These are phyloP conservation scores for Biscogniauxia mediterranea DNA, from an alignment of 2,329 filamentous ascomycete species.

Conservation along the genomic window DNA sequence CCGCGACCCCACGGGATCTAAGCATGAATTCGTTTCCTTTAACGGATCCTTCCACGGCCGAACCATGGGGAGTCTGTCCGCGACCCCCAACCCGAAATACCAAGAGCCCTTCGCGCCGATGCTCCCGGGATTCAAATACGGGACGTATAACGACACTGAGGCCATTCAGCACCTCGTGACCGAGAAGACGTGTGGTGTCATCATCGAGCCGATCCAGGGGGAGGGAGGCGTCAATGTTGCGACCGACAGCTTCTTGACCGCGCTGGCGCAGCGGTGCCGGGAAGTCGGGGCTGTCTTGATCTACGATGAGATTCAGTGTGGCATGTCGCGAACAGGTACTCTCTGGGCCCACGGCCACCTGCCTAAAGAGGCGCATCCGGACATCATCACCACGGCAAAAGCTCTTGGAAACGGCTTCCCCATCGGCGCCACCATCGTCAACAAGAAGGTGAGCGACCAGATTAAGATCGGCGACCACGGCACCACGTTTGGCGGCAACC, in stretches of 20 bases:
- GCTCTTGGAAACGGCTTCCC: slow-evolving; percentile 96
- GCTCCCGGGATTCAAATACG: slow-evolving; percentile 89
- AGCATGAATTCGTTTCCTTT: slow-evolving; percentile 88
- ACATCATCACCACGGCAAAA: slow-evolving; percentile 92
- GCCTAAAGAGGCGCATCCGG: slow-evolving; percentile 77
- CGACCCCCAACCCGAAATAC: slow-evolving; percentile 97
- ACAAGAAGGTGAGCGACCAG: slow-evolving; percentile 62
- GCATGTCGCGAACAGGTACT: slow-evolving; percentile 78
- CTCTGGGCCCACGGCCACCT: slow-evolving; percentile 85
- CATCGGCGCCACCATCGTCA: slow-evolving; percentile 75
- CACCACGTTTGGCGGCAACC: slow-evolving; percentile 92
- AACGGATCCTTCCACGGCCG: slow-evolving; percentile 91
- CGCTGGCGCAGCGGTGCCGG: slow-evolving; percentile 79
- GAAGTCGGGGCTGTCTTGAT: slow-evolving; percentile 87
- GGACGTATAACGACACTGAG: slow-evolving; percentile 77
- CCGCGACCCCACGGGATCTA: slow-evolving; percentile 66
- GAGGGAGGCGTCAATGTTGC: slow-evolving; percentile 91
- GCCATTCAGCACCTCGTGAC: slow-evolving; percentile 74
- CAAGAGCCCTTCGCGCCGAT: slow-evolving; percentile 93
- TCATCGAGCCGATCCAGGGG: slow-evolving; percentile 95
- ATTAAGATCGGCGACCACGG: slow-evolving; percentile 77
- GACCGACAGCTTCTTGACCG: slow-evolving; percentile 75
- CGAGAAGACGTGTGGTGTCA: slow-evolving; percentile 85
- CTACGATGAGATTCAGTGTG: slow-evolving; percentile 97
- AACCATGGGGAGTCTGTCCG: slow-evolving; percentile 93